phyloP scores from a whole-genome alignment of 1,139 yeast genomes.

The Zygosaccharomyces pseudobailii region DNA sequence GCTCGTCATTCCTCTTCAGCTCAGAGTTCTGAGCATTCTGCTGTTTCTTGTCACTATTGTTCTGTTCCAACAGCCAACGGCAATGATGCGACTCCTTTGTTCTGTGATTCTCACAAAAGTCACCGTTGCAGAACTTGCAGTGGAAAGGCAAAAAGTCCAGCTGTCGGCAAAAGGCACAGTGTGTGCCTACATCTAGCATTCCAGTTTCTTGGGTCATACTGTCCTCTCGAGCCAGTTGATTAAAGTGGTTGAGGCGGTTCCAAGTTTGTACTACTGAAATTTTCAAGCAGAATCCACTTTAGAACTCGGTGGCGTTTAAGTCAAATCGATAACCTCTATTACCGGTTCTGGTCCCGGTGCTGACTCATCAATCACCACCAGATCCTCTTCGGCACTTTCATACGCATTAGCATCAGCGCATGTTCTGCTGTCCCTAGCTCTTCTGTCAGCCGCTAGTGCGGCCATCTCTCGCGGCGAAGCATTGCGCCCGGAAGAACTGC shows the following conservation, averaged over 20 bases:
- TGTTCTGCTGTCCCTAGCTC: slow-evolving; percentile 55
- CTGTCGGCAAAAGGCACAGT: slow-evolving; percentile 58
- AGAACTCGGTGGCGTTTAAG: background rate
- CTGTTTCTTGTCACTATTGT: slow-evolving; percentile 7
- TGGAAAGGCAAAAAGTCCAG: slow-evolving; percentile 67
- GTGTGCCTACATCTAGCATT: slow-evolving; percentile 64
- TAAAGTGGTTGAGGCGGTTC: background rate
- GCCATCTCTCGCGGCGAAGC: slow-evolving; percentile 44
- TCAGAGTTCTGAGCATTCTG: slow-evolving; percentile 14
- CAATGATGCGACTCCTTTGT: slow-evolving; percentile 47
- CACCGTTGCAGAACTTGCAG: slow-evolving; percentile 53
- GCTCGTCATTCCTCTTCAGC: slow-evolving; percentile 22
- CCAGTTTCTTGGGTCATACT: slow-evolving; percentile 34
- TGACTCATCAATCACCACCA: slow-evolving; percentile 2
- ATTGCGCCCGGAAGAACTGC: slow-evolving; percentile 8
- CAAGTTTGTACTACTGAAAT: background rate
- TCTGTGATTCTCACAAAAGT: slow-evolving; percentile 58
- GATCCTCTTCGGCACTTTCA: slow-evolving; percentile 1
- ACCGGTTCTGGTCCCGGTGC: background rate
- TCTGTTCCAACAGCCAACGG: slow-evolving; percentile 10
- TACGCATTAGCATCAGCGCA: slow-evolving; percentile 36
- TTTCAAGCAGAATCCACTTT: background rate
- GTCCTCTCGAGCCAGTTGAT: background rate
- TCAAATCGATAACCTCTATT: slow-evolving; percentile 1
- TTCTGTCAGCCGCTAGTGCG: slow-evolving; percentile 62